phyloP scores from a whole-genome alignment of 495 filamentous ascomycete genomes.

The Penicillium cinerascens region DNA sequence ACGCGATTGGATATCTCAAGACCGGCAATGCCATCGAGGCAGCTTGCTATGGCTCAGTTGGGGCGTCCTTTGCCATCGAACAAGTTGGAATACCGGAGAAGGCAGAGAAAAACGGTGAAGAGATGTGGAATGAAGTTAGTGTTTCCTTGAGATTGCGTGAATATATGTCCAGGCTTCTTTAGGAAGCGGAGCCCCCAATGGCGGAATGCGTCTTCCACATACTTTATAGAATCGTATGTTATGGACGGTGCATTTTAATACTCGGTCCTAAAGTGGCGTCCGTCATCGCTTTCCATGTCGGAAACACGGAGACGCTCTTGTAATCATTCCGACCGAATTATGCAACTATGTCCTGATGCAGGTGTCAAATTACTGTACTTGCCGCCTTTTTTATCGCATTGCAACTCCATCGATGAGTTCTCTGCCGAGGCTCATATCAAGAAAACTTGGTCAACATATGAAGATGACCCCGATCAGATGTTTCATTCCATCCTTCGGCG shows the following conservation, averaged over 20 bases:
- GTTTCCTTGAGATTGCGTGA: constrained; percentile 8
- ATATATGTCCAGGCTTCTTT: constrained; percentile 9
- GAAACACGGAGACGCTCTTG: too few species aligned
- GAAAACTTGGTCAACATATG: too few species aligned
- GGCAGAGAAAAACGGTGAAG: constrained; percentile 4
- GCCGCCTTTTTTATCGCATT: constrained; percentile 12
- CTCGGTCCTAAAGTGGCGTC: too few species aligned
- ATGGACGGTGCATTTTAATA: too few species aligned
- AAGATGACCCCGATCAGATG: too few species aligned
- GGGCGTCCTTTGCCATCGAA: constrained; percentile 35
- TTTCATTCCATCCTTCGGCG: too few species aligned
- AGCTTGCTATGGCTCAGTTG: constrained; percentile 28
- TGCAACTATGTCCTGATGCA: constrained; percentile 27
- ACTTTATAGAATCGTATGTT: too few species aligned
- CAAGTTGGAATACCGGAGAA: constrained; percentile 33
- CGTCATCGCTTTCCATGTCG: too few species aligned
- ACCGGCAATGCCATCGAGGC: constrained; percentile 20
- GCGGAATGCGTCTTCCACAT: too few species aligned
- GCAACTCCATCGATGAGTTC: constrained; percentile 17
- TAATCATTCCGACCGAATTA: constrained; percentile 13
- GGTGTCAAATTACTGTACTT: constrained; percentile 30
- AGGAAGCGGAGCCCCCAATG: too few species aligned
- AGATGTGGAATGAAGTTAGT: constrained; percentile 26
- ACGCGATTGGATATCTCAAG: constrained; percentile 25
- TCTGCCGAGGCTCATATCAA: constrained; percentile 4